Base-by-base conservation (phyloP, 2,329 filamentous ascomycete genomes). In the Chlorencoelia australis region DNA sequence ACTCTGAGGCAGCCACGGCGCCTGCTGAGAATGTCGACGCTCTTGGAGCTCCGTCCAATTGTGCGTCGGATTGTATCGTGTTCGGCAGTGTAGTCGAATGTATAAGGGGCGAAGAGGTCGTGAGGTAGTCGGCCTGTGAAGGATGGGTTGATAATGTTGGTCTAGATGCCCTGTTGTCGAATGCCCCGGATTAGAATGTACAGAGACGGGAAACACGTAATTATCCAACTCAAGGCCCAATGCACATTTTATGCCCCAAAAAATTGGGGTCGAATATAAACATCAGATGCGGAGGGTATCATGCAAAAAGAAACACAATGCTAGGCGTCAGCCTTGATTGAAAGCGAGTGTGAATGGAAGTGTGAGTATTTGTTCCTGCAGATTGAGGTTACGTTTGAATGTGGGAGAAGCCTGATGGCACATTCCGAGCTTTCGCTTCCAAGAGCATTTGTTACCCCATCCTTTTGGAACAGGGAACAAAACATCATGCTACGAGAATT, bases 101-200 rank as follows among this genome's bases (percentile, higher is more conserved):
- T 33, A 82, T 69, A 40, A 80, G 59, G 20, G 80, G 75, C 15
- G 79, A 82, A 19, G 79, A 81, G 21, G 75, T 74, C 32, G 79
- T 82, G 42, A 81, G 64, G 56, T 81, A 75, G 44, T 75, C 76
- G 51, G 73, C 68, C 50, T 82, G 77, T 21, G 80, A 80, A 35
- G 75, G 71, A 56, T 75, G 73, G 18, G 70, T 64, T 28, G 71
- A 72, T 36, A 71, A 61, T 38, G 69, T 59, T 36, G 66, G 64
- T 43, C 71, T 71, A 46, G 61, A 60, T 32, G 48, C 43, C 30
- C 48, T 51, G 39, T 34, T 37, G 27, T 28, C 36, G 24, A 35
- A 15, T 22, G 32, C 36, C 36, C 29, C 34, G 29, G 35, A 39
- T 49, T 44, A 48, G 45, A 43, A 43, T 39, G 32, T 33, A 35